Evolutionary conservation across 805 yeast species (phyloP), one percentile per base, ranked within the genome.

Genomic region (Dipodascus albidus): DNA sequence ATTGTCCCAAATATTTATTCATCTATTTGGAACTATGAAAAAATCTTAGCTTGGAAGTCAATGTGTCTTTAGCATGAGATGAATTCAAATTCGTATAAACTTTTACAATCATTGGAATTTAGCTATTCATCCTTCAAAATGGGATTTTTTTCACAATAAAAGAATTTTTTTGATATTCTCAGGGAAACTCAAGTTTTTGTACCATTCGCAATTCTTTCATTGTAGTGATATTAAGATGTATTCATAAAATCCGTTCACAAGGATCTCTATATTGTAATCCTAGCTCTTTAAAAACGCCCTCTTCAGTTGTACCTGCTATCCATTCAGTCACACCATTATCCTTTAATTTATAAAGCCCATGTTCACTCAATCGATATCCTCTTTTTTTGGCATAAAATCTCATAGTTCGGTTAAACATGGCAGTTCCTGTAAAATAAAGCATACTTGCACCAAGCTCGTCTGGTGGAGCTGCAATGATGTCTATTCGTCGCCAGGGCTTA

Each of bases 391-490:
- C 83, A 24, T 72, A 59, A 27, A 67, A 58, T 33, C 84, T 65
- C 31, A 77, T 59, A 31, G 67, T 60, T 52, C 82, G 69, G 60
- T 79, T 80, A 61, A 79, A 78, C 22, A 70, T 64, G 53, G 74
- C 75, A 57, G 78, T 74, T 0, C 85, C 85, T 0, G 80, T 77
- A 58, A 77, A 80, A 60, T 80, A 79, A 3, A 80, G 64, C 59
- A 73, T 58, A 0, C 77, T 67, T 0, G 80, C 76, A 0, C 82
- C 84, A 6, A 69, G 58, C 31, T 72, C 70, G 1, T 60, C 54
- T 68, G 76, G 70, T 1, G 77, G 77, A 3, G 75, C 78, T 2
- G 72, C 60, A 44, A 80, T 60, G 42, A 80, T 70, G 58, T 80
- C 84, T 57, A 80, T 65, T 53, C 84, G 67, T n/a, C 84, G 70